Base-by-base conservation (phyloP, 169 alveolate genomes). In the Plasmodium cynomolgi region DNA sequence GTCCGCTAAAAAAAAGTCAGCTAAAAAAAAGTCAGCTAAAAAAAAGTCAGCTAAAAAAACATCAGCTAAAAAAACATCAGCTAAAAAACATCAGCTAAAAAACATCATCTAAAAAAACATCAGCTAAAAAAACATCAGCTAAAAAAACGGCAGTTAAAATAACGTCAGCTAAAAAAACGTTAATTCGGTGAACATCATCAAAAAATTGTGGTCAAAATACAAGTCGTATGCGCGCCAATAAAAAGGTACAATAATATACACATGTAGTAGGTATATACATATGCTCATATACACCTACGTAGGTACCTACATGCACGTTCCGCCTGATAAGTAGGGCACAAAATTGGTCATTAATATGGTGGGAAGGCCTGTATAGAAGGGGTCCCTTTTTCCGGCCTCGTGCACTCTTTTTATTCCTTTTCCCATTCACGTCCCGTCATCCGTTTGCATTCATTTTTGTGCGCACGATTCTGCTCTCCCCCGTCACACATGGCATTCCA, bases 371-470 rank as follows among this genome's bases (percentile, higher is more conserved):
- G 58, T 47, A 47, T 47, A 47, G 1, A 11, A 47, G 20, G 58
- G 20, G 20, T 20, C 37, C 74, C 31, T 58, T 23, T 1, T 58
- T 58, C 74, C 13, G 17, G 23, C 74, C 29, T n/a, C 13, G 9
- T 58, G 31, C 33, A 1, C 0, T 58, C 31, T 9, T 58, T 58
- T 58, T 58, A 58, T n/a, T 23, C 34, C 13, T 62, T 62, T 62
- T 20, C 1, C 17, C 34, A 23, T 62, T 20, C 3, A 20, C 34
- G 7, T 29, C 23, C 37, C 34, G 26, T 23, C 41, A n/a, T 50
- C 75, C 75, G 13, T 84, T 9, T 84, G 56, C n/a, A 23, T 71
- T 71, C 29, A 39, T 84, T 71, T 84, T 84, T 50, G 11, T 31
- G 23, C 62, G 26, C 23, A n/a, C 62, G 31, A 37, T 20, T 20